phyloP scores from a whole-genome alignment of 257 asterid genomes.

The Solanum chilense region DNA sequence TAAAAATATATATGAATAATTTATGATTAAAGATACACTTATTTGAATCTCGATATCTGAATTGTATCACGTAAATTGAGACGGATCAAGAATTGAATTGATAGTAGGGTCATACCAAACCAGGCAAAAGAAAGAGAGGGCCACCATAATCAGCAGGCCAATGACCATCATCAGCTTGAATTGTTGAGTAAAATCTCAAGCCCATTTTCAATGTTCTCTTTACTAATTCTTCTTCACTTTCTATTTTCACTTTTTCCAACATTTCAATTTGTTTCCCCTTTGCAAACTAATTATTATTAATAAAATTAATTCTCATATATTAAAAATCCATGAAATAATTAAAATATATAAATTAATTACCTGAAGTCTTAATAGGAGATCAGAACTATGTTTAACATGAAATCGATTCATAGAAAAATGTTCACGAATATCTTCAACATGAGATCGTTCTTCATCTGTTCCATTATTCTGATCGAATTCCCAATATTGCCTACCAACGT shows the following conservation, averaged over 20 bases:
- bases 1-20: too few species aligned
- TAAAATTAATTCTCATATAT: background rate
- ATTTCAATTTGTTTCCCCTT: slow-evolving; percentile 12
- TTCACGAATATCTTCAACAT: slow-evolving; percentile 32
- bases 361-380: slow-evolving; percentile 69
- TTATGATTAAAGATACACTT: too few species aligned
- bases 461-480: slow-evolving; percentile 36
- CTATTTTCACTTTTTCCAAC: slow-evolving; percentile 13
- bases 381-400: slow-evolving; percentile 43
- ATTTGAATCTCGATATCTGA: too few species aligned
- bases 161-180: slow-evolving; percentile 73
- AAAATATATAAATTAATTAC: slow-evolving; percentile 9
- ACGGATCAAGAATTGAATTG: rapidly evolving
- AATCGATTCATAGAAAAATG: slow-evolving; percentile 27
- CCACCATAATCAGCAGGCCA: slow-evolving; percentile 83
- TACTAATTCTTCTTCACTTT: slow-evolving; percentile 29
- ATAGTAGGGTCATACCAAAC: slow-evolving; percentile 24
- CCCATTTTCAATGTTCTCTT: slow-evolving; percentile 31
- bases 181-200: slow-evolving; percentile 32
- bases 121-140: slow-evolving; percentile 64
- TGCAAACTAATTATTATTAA: slow-evolving; percentile 22
- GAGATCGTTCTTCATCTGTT: slow-evolving; percentile 21
- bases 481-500: slow-evolving; percentile 42
- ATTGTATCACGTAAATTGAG: too few species aligned
- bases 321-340: background rate